Conservation (phyloP, 2,329 filamentous ascomycete species). For the Stagonosporopsis cucurbitacearum region DNA sequence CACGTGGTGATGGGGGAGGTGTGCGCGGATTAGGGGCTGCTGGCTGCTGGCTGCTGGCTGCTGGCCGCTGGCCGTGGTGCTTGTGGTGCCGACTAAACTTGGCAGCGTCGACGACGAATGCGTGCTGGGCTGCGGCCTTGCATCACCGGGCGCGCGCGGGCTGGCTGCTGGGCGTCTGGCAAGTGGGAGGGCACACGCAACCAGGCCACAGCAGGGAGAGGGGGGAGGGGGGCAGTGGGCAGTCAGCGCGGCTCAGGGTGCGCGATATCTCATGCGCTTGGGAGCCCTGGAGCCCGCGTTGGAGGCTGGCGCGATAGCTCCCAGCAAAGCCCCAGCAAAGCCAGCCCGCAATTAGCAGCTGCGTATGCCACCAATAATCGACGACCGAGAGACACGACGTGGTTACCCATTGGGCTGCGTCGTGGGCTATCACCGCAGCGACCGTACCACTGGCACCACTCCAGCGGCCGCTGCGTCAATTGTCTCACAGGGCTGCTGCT, state of each 20-base stretch:
- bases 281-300: conserved; percentile 11
- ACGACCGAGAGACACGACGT: neutral
- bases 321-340: conserved; percentile 5
- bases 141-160: conserved; percentile 13
- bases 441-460: no score
- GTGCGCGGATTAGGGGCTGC: conserved; percentile 23
- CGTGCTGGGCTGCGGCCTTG: conserved; percentile 16
- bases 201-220: conserved; percentile 6
- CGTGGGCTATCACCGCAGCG: no score
- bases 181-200: neutral
- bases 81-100: conserved; percentile 18
- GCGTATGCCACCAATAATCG: conserved; percentile 7
- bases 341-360: conserved; percentile 11
- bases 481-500: conserved; percentile 14
- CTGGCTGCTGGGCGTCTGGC: neutral
- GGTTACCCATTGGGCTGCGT: conserved; percentile 6
- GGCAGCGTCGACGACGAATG: conserved; percentile 15
- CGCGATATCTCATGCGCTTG: conserved; percentile 11
- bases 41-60: no score
- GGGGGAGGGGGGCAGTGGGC: neutral
- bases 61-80: no score
- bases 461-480: conserved; percentile 8
- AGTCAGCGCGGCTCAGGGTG: conserved; percentile 7
- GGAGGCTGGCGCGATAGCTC: conserved; percentile 18
- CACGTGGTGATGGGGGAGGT: conserved; percentile 8